Evolutionary conservation across 495 filamentous ascomycete species (phyloP).

Genomic region (Geoglossum glabrum): DNA sequence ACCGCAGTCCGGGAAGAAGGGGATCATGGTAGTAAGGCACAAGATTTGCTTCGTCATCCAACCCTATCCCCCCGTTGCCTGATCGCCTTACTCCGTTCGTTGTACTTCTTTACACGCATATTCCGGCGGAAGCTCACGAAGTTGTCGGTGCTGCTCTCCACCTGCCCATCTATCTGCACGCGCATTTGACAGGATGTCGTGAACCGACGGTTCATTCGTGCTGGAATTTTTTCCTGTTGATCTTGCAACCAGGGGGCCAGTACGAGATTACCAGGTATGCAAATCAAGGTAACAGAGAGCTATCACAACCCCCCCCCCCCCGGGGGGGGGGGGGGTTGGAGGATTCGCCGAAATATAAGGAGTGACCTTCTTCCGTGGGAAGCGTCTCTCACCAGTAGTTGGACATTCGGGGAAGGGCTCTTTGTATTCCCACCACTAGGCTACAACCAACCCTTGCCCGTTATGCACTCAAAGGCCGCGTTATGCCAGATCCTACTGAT

Average conservation of each 20-base stretch:
- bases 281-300: no score
- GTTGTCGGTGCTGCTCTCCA: not conserved
- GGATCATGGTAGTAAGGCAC: not conserved
- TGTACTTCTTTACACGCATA: not conserved
- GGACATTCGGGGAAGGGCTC: not conserved
- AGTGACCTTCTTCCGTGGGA: no score
- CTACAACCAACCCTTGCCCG: not conserved
- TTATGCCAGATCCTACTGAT: not conserved
- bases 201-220: not conserved
- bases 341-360: no score
- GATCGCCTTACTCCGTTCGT: not conserved
- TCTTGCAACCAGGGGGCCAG: no score
- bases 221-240: not conserved
- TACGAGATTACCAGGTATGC: no score
- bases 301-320: no score
- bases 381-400: not conserved
- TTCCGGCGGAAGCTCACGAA: not conserved
- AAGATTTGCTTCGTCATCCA: not conserved
- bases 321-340: no score
- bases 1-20: not conserved
- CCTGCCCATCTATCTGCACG: not conserved
- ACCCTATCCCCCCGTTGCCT: not conserved
- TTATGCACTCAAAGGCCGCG: not conserved
- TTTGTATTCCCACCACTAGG: not conserved
- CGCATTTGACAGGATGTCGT: not conserved